Base-by-base conservation (phyloP, 164 flowering plant genomes). In the Saururus chinensis region DNA sequence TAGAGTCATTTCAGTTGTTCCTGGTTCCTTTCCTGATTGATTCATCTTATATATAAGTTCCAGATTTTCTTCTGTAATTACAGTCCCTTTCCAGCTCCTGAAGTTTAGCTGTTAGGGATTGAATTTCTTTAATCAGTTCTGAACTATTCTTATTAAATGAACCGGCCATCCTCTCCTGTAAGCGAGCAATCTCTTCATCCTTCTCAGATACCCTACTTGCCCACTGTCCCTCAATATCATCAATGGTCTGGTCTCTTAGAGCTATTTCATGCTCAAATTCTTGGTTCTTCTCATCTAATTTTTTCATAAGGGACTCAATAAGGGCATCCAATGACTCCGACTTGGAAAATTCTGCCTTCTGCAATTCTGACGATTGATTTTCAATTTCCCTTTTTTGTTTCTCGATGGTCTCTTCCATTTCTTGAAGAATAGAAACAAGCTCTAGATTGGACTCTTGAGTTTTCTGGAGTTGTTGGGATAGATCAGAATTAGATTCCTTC, bases 401-500 rank as follows among this genome's bases (percentile, higher is more conserved):
- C 71, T 88, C 92, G 40, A 80, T 69, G 42, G 82, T 85, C 66
- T 74, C 84, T 74, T 88, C 98, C 35, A 85, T 78, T 71, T 91
- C 93, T 71, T 88, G 91, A 70, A 91, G 91, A 76, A 84, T 68
- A 40, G 86, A 74, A 75, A 88, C 80, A 72, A 91, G 91, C 81
- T 91, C 92, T 60, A 85, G 63, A 69, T 92, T 92, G 60, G 95
- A 89, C 59, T 87, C 92, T 67, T 92, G 98, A 60, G 83, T 85
- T 64, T 75, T 82, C 68, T 73, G 60, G 65, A 88, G 69, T 67
- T 86, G 93, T 56, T 80, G 64, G 57, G 82, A 60, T 70, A 91
- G 69, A 67, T 79, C 60, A 48, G 80, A 77, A 74, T 79, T 86
- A 63, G 81, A 76, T 67, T 85, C 84, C 67, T 79, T 79, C 57